Evolutionary conservation across 805 yeast genomes (phyloP).

Genomic region (Suhomyces vadensis): DNA sequence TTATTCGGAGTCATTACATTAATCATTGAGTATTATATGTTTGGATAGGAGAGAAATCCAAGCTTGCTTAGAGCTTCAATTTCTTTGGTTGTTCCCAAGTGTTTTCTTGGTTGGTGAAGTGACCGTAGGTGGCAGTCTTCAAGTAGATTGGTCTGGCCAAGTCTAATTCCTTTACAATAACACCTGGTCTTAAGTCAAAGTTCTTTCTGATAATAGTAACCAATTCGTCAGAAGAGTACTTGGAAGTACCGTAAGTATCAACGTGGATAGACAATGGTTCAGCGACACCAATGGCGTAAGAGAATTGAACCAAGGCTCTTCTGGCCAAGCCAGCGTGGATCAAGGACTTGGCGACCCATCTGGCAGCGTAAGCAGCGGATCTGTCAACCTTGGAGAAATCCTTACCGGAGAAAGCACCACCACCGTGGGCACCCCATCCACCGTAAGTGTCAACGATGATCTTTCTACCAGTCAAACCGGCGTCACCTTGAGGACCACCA

Average conservation of each 20-base stretch:
- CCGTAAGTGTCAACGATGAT: conserved; percentile 99
- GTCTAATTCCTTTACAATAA: conserved; percentile 92
- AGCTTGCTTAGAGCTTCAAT: conserved; percentile 52
- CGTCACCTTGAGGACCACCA: conserved; percentile 99
- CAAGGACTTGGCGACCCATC: conserved; percentile 99
- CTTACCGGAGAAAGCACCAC: conserved; percentile 99
- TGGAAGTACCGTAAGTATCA: conserved; percentile 97
- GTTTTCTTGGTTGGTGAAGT: conserved; percentile 98
- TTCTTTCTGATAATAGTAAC: conserved; percentile 89
- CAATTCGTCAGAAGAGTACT: conserved; percentile 83
- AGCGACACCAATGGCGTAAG: conserved; percentile 99
- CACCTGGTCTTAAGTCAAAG: conserved; percentile 99
- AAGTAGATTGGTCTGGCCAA: conserved; percentile 98
- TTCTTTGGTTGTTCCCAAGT: conserved; percentile 98
- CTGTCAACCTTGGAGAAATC: conserved; percentile 99
- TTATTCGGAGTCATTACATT: conserved; percentile 44
- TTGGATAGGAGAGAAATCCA: conserved; percentile 1
- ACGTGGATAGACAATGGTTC: conserved; percentile 98
- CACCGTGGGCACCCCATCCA: conserved; percentile 99
- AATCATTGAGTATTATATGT: conserved; percentile 32
- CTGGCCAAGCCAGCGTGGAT: conserved; percentile 93
- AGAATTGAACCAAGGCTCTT: conserved; percentile 97
- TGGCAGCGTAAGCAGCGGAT: conserved; percentile 99
- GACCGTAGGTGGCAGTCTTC: conserved; percentile 99
- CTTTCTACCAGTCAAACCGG: conserved; percentile 99